phyloP scores from a whole-genome alignment of 2,329 filamentous ascomycete species.

The Penicillium brevicompactum region DNA sequence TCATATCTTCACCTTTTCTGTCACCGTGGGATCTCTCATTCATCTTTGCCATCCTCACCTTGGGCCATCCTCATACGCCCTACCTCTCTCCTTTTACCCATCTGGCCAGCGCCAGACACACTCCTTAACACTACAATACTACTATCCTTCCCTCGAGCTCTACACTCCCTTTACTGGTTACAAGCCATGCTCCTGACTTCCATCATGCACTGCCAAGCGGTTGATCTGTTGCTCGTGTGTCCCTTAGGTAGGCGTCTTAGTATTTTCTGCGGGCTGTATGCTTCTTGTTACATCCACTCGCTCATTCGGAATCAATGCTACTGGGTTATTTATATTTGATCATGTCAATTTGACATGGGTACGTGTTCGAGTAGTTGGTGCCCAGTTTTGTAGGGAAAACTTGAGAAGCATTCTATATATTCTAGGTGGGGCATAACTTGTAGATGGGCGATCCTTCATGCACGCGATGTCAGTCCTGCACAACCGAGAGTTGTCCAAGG shows the following conservation, averaged over 20 bases:
- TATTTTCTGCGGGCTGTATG: constrained; percentile 18
- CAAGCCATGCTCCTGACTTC: constrained; percentile 15
- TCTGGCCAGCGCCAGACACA: constrained; percentile 20
- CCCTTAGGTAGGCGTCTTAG: constrained; percentile 18
- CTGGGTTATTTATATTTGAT: constrained; percentile 16
- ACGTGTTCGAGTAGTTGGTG: background rate
- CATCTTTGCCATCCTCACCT: constrained; percentile 10
- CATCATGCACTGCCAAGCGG: constrained; percentile 29
- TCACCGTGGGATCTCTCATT: constrained; percentile 7
- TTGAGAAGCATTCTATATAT: constrained; percentile 18
- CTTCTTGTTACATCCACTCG: constrained; percentile 21
- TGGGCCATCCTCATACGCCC: constrained; percentile 3
- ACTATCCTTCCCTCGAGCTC: constrained; percentile 8
- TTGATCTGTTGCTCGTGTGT: constrained; percentile 23
- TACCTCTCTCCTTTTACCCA: constrained; percentile 11
- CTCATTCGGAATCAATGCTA: constrained; percentile 25
- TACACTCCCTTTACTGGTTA: constrained; percentile 23
- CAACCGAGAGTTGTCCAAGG: no score
- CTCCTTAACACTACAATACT: constrained; percentile 18
- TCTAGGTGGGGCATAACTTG: background rate
- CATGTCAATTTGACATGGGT: constrained; percentile 9
- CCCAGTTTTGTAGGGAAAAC: background rate
- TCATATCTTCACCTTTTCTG: constrained; percentile 3
- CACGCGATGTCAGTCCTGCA: no score
- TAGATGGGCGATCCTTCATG: no score